These are phyloP conservation scores for Aspergillus sp. DNA, from an alignment of 2,329 filamentous ascomycete genomes.

Conservation along the genomic window DNA sequence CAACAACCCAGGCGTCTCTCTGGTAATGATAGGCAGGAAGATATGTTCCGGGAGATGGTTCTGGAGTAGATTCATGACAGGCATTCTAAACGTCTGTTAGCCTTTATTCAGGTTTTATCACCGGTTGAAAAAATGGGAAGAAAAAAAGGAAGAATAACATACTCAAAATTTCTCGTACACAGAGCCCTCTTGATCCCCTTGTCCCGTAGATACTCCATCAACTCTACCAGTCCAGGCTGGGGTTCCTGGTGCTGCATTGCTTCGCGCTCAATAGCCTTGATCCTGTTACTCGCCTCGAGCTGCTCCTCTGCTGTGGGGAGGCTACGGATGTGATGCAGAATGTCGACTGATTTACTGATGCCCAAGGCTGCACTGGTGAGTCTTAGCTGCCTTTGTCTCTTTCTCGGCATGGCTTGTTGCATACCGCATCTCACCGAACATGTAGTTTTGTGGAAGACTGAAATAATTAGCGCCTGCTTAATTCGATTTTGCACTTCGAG, in stretches of 20 bases:
- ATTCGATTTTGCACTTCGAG: background rate
- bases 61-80: conserved; percentile 52
- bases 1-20: conserved; percentile 64
- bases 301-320: conserved; percentile 63
- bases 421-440: conserved; percentile 85
- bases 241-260: conserved; percentile 80
- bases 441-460: conserved; percentile 89
- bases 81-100: conserved; percentile 29
- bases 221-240: conserved; percentile 72
- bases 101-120: background rate
- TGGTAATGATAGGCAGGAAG: conserved; percentile 79
- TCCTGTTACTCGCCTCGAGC: conserved; percentile 66
- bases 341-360: conserved; percentile 74
- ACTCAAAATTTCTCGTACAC: conserved; percentile 92
- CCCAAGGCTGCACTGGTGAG: conserved; percentile 56
- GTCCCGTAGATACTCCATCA: conserved; percentile 80
- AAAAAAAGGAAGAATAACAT: conserved; percentile 21
- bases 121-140: background rate
- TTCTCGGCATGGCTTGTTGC: background rate
- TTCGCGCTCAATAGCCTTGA: conserved; percentile 75
- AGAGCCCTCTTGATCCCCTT: conserved; percentile 73
- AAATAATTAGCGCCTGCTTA: background rate
- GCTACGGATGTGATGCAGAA: conserved; percentile 81
- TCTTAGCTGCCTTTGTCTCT: background rate
- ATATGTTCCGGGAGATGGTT: conserved; percentile 69